phyloP scores from a whole-genome alignment of 73 alveolate genomes.

The Uronychia setigera region DNA sequence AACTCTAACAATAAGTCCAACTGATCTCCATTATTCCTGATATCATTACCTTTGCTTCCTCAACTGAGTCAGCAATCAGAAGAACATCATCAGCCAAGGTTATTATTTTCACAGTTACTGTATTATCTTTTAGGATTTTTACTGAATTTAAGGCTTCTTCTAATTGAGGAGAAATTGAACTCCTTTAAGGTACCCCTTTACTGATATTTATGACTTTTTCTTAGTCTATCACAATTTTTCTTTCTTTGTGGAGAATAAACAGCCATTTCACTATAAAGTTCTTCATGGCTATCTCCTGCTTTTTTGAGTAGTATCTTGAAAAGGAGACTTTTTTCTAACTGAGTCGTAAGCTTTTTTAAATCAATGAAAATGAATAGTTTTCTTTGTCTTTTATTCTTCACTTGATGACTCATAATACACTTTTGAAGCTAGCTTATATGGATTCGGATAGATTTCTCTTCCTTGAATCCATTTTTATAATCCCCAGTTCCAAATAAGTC shows the following conservation, averaged over 20 bases:
- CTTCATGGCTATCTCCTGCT: neutral
- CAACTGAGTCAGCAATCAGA: neutral
- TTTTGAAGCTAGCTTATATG: neutral
- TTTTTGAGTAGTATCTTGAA: neutral
- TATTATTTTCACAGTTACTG: neutral
- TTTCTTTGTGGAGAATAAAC: neutral
- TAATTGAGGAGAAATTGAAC: neutral
- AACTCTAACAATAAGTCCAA: neutral
- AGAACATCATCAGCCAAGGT: constrained; percentile 5
- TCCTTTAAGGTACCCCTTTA: neutral
- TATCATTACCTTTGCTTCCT: neutral
- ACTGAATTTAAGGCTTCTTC: neutral
- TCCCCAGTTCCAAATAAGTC: neutral
- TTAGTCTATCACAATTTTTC: neutral
- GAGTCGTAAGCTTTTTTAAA: neutral
- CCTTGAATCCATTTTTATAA: neutral
- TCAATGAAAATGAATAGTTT: neutral
- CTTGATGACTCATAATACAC: neutral
- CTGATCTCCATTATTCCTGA: neutral
- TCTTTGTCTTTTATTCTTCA: neutral
- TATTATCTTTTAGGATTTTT: neutral
- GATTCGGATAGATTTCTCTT: neutral
- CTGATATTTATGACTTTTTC: neutral
- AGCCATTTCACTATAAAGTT: neutral
- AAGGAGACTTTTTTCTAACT: neutral